Percentiles rank a stretch among this genome's conserved stretches.
phyloP scores from a whole-genome alignment of 208 protist species.

The Acanthamoeba polyphaga region DNA sequence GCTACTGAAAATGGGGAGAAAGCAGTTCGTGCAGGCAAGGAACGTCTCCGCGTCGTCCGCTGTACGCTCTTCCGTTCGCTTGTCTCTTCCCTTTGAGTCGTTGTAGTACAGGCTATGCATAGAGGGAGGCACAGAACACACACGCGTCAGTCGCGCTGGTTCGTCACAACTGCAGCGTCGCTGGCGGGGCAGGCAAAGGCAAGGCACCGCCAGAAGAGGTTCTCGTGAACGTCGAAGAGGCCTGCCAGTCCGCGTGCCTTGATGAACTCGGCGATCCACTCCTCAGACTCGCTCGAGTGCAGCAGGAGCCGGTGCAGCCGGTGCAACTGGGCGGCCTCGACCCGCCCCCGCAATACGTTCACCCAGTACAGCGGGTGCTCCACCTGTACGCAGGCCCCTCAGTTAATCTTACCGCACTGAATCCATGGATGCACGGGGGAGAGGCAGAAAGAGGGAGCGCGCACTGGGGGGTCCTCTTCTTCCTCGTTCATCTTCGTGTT shows the following conservation, averaged over 20 bases:
- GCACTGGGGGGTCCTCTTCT: neutral
- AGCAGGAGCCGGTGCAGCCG: neutral
- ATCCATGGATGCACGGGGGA: neutral
- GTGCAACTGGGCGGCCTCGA: neutral
- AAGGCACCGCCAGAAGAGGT: constrained; percentile 60
- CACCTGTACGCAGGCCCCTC: neutral
- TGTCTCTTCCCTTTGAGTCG: neutral
- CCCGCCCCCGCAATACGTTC: constrained; percentile 54
- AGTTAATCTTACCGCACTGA: neutral
- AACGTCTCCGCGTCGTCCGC: neutral
- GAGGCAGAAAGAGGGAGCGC: too few relatives aligned
- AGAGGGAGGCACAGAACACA: neutral
- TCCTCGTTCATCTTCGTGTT: neutral
- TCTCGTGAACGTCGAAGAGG: constrained; percentile 60
- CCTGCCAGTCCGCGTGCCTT: neutral
- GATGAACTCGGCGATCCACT: constrained; percentile 49
- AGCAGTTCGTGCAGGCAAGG: constrained; percentile 19
- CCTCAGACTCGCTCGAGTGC: neutral
- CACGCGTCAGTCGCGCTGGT: neutral
- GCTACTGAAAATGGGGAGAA: constrained; percentile 47
- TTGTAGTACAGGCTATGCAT: constrained; percentile 15
- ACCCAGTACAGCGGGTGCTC: constrained; percentile 64
- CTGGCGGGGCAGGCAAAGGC: neutral
- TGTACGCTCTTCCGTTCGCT: neutral
- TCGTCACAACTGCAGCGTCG: neutral